Base-by-base conservation (phyloP, 208 protist genomes). In the Naegleria lovaniensis region DNA sequence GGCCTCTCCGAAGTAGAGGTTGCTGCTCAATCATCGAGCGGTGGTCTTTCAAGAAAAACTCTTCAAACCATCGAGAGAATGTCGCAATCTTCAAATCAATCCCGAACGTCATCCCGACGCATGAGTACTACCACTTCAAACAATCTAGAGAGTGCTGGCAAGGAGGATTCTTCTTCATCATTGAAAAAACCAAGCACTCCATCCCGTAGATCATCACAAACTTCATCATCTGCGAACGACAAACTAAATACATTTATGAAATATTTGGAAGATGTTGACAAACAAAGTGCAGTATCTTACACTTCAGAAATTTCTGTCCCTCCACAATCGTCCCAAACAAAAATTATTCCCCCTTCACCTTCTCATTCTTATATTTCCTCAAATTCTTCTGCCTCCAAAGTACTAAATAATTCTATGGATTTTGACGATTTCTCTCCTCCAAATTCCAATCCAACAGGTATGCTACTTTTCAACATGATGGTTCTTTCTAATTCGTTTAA, bases 341-440 rank as follows among this genome's bases (percentile, higher is more conserved):
- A 16, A 5, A 16, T 15, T 84, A 5, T 40, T 84, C 76, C 76
- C 5, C 76, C 76, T 38, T 84, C 76, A 16, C 76, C 76, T 41
- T 84, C 76, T 84, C 76, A 84, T 36, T 84, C 76, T 5, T 41
- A 84, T 33, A 84, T 84, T 84, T 84, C 76, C 76, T 22, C 29
- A 19, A 84, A 40, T 84, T 84, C 76, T 2, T 84, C 76, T 38
- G 76, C 76, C 15, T 84, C 76, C 29, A 84, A 84, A 41, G 2
- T 6, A 84, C 15, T 16, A 38, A 84, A 84, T 40, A 40, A 36
- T 40, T 33, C 29, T 9, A 48, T 48, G 43, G 43, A 48, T 41
- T 84, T 41, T 36, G 38, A 40, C 15, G 76, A 84, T 16, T 0
- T 2, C 7, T 84, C 76, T 38, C 16, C 76, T 15, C 11, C 0